Conservation (phyloP, 1,284 basidiomycete genomes). For the Cerioporus squamosus region DNA sequence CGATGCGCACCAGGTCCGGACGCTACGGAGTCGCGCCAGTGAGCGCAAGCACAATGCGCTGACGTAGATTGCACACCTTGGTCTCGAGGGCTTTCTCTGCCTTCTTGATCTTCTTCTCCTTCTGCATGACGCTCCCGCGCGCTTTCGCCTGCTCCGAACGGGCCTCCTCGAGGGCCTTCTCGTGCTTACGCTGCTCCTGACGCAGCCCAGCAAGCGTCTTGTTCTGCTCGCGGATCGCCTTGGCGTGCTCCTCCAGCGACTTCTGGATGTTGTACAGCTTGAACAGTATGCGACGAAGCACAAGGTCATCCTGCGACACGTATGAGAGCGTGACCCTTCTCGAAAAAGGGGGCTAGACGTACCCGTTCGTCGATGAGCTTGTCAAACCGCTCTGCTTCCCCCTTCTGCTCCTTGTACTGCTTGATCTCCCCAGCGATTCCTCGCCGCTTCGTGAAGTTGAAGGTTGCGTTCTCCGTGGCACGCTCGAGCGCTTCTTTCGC, state of each 20-base stretch:
- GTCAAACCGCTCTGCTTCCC: slow-evolving; percentile 91
- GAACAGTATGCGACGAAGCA: slow-evolving; percentile 86
- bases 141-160: slow-evolving; percentile 83
- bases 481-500: slow-evolving; percentile 88
- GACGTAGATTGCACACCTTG: slow-evolving; percentile 54
- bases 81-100: slow-evolving; percentile 46
- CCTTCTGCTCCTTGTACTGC: slow-evolving; percentile 97
- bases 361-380: slow-evolving; percentile 75
- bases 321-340: background rate
- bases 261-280: slow-evolving; percentile 91
- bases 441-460: slow-evolving; percentile 92
- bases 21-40: slow-evolving; percentile 50
- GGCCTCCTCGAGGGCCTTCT: slow-evolving; percentile 75
- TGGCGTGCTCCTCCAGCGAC: slow-evolving; percentile 73
- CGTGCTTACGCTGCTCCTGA: slow-evolving; percentile 69
- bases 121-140: slow-evolving; percentile 49
- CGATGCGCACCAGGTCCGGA: slow-evolving; percentile 80
- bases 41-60: background rate
- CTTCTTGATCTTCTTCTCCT: slow-evolving; percentile 37
- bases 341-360: slow-evolving; percentile 25
- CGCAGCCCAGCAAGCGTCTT: slow-evolving; percentile 70
- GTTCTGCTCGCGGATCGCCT: slow-evolving; percentile 75
- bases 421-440: slow-evolving; percentile 96
- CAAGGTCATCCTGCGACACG: slow-evolving; percentile 69
- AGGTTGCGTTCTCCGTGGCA: slow-evolving; percentile 92